Conservation (phyloP, 768 basidiomycete species). For the Boletus sensibilis region DNA sequence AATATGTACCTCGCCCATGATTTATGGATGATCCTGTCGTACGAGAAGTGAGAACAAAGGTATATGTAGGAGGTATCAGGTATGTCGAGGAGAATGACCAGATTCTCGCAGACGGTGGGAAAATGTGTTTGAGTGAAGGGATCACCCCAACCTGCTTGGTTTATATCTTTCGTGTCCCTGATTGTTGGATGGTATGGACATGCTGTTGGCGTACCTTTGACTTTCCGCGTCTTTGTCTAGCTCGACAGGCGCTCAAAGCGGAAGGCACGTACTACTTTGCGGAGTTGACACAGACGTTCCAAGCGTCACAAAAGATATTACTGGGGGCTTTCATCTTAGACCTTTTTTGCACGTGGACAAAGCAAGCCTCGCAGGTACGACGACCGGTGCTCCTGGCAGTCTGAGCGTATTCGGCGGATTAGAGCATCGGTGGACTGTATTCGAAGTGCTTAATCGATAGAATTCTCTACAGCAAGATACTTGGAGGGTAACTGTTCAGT, state of each 20-base stretch:
- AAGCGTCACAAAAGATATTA: conserved; percentile 1
- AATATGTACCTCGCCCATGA: conserved; percentile 15
- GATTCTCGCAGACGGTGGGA: conserved; percentile 10
- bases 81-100: conserved; percentile 18
- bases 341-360: not conserved
- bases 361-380: not conserved
- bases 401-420: not conserved
- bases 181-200: conserved; percentile 5
- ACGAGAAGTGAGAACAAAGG: not conserved
- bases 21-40: not conserved
- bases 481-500: not conserved
- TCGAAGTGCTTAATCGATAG: not conserved
- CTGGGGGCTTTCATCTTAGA: not conserved
- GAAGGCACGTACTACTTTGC: not conserved
- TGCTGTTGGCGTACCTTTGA: not conserved
- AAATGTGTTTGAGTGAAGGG: not conserved
- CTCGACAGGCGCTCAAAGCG: conserved; percentile 9
- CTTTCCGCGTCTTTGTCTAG: not conserved
- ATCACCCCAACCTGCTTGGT: not conserved
- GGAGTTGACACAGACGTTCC: not conserved
- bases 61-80: not conserved
- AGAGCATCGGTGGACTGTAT: not conserved
- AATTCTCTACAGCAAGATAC: not conserved
- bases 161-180: conserved; percentile 15
- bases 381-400: not conserved